Conservation (phyloP, 2,329 filamentous ascomycete genomes). For the Pseudopithomyces chartarum region DNA sequence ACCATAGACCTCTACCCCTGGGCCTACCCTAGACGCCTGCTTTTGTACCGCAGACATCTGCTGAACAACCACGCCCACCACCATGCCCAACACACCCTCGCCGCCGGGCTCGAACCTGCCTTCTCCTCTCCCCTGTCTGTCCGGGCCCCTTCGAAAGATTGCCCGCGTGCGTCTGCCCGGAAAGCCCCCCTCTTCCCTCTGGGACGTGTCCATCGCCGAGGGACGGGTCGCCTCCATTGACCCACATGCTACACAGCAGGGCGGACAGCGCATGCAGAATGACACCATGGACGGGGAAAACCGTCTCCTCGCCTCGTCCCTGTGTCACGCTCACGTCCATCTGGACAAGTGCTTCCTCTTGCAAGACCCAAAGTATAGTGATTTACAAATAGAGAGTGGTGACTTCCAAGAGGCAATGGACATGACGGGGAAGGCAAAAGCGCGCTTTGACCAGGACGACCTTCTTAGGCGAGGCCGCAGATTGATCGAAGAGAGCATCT, state of each 20-base stretch:
- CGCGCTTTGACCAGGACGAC: slow-evolving; percentile 65
- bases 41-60: too few species aligned
- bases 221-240: slow-evolving; percentile 41
- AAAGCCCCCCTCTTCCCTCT: slow-evolving; percentile 34
- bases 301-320: slow-evolving; percentile 57
- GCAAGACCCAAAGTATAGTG: slow-evolving; percentile 62
- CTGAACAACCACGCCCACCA: too few species aligned
- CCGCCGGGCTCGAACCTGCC: not conserved
- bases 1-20: too few species aligned
- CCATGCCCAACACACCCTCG: too few species aligned
- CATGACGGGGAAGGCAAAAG: slow-evolving; percentile 65
- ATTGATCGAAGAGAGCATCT: slow-evolving; percentile 68
- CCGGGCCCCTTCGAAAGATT: slow-evolving; percentile 32
- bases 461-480: slow-evolving; percentile 68
- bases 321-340: slow-evolving; percentile 76
- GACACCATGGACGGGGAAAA: slow-evolving; percentile 48
- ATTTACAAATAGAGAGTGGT: slow-evolving; percentile 64
- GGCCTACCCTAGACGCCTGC: too few species aligned
- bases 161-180: slow-evolving; percentile 41
- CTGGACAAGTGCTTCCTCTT: slow-evolving; percentile 70
- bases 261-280: slow-evolving; percentile 44
- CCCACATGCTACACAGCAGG: slow-evolving; percentile 27
- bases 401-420: slow-evolving; percentile 69
- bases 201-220: slow-evolving; percentile 44
- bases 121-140: slow-evolving; percentile 4